A percentile compares a stretch with the other conserved stretches of the same genome.
These are phyloP conservation scores for Tylopilus felleus DNA, from an alignment of 768 basidiomycete species.

Conservation along the genomic window DNA sequence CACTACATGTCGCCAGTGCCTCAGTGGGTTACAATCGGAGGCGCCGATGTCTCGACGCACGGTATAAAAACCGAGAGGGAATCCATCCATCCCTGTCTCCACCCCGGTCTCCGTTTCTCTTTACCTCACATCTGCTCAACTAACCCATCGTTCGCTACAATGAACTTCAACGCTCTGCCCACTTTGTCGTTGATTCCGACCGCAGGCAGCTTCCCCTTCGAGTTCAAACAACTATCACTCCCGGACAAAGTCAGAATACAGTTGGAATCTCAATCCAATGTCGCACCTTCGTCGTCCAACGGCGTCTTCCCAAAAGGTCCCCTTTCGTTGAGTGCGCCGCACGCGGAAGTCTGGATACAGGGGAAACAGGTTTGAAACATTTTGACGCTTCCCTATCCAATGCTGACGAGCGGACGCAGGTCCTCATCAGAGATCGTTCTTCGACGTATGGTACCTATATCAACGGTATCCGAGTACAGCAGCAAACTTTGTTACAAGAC, in stretches of 20 bases:
- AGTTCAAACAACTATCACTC: conserved; percentile 37
- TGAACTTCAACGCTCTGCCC: conserved; percentile 28
- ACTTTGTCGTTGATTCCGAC: conserved; percentile 35
- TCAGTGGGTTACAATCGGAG: conserved; percentile 4
- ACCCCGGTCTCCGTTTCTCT: not conserved
- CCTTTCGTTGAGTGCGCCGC: conserved; percentile 40
- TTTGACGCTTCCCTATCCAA: not conserved
- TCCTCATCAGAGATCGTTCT: conserved; percentile 46
- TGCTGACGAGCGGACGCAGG: conserved; percentile 28
- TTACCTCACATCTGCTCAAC: not conserved
- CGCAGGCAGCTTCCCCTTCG: conserved; percentile 36
- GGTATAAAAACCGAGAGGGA: conserved; percentile 21
- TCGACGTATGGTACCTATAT: conserved; percentile 48
- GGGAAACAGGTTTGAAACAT: conserved; percentile 37
- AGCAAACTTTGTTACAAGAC: conserved; percentile 35
- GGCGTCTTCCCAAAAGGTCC: conserved; percentile 41
- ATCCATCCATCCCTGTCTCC: not conserved
- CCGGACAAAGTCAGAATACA: conserved; percentile 26
- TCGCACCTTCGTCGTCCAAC: conserved; percentile 30
- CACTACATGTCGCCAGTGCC: conserved; percentile 4
- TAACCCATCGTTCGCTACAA: not conserved
- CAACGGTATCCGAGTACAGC: conserved; percentile 41
- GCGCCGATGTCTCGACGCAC: conserved; percentile 2
- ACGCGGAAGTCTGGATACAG: conserved; percentile 48
- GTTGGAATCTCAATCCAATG: conserved; percentile 33